These are phyloP conservation scores for Monosporozyma yasuniensis DNA, from an alignment of 805 yeast genomes.

Conservation along the genomic window DNA sequence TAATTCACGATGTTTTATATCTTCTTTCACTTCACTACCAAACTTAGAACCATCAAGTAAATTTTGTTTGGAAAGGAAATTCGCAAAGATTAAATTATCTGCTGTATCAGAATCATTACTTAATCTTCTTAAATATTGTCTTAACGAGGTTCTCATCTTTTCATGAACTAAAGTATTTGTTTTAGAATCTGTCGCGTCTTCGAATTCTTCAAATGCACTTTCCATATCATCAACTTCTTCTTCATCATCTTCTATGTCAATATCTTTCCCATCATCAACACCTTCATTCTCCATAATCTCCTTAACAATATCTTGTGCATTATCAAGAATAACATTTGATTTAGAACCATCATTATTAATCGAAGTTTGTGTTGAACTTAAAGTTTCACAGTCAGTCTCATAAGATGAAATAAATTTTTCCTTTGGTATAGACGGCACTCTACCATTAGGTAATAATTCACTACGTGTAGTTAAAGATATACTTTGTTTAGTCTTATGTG, in stretches of 20 bases:
- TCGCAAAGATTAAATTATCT: constrained; percentile 40
- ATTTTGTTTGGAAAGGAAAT: constrained; percentile 39
- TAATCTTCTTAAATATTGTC: constrained; percentile 59
- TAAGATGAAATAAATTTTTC: constrained; percentile 13
- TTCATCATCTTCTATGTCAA: constrained; percentile 2
- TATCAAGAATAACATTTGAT: neutral
- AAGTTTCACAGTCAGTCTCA: constrained; percentile 8
- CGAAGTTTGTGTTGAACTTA: neutral
- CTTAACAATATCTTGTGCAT: constrained; percentile 3
- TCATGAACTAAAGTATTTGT: constrained; percentile 50
- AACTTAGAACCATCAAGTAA: constrained; percentile 26
- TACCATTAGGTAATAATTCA: constrained; percentile 4
- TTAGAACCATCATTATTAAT: neutral
- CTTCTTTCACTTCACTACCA: constrained; percentile 26
- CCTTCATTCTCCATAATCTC: constrained; percentile 4
- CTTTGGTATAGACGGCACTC: constrained; percentile 10
- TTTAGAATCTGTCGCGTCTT: constrained; percentile 18
- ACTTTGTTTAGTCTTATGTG: constrained; percentile 41
- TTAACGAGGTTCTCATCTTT: constrained; percentile 62
- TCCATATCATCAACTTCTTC: constrained; percentile 7
- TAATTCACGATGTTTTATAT: constrained; percentile 47
- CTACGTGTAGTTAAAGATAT: constrained; percentile 20
- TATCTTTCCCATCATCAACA: constrained; percentile 3
- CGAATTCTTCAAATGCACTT: constrained; percentile 15
- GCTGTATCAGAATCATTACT: constrained; percentile 47